A percentile compares a stretch with the other conserved stretches of the same genome.
Conservation (phyloP, 108 stramenopile genomes). For the Nitzschia sp. region DNA sequence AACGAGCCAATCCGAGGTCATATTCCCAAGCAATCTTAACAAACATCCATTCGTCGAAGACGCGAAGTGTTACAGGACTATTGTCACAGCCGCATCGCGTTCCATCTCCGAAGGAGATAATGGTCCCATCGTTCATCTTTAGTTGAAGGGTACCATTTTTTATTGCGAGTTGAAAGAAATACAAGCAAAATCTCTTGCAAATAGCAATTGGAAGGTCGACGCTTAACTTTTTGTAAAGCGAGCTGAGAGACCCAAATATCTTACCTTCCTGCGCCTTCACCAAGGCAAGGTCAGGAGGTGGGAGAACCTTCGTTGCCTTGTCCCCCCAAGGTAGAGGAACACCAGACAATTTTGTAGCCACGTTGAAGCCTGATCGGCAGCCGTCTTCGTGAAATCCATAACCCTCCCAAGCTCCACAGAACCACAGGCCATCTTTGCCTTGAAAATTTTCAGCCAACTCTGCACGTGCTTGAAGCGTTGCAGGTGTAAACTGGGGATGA, state of each 20-base stretch:
- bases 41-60: slow-evolving; percentile 93
- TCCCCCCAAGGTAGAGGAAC: slow-evolving; percentile 72
- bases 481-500: slow-evolving; percentile 90
- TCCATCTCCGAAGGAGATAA: slow-evolving; percentile 71
- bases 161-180: slow-evolving; percentile 69
- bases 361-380: slow-evolving; percentile 82
- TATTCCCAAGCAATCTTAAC: slow-evolving; percentile 89
- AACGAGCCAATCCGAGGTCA: slow-evolving; percentile 90
- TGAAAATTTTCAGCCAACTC: slow-evolving; percentile 50
- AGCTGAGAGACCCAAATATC: slow-evolving; percentile 4
- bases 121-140: slow-evolving; percentile 75
- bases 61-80: slow-evolving; percentile 69
- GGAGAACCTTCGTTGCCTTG: slow-evolving; percentile 37
- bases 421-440: slow-evolving; percentile 88
- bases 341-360: slow-evolving; percentile 63
- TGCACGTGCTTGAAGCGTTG: slow-evolving; percentile 66
- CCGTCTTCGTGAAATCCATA: slow-evolving; percentile 99
- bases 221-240: slow-evolving; percentile 46
- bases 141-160: slow-evolving; percentile 57
- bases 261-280: slow-evolving; percentile 1
- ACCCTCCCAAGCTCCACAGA: slow-evolving; percentile 92
- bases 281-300: slow-evolving; percentile 61
- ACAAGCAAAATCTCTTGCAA: slow-evolving; percentile 55
- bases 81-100: slow-evolving; percentile 50
- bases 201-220: slow-evolving; percentile 67